These are phyloP conservation scores for Silene coronaria DNA, from an alignment of 179 eudicot species.

Conservation along the genomic window DNA sequence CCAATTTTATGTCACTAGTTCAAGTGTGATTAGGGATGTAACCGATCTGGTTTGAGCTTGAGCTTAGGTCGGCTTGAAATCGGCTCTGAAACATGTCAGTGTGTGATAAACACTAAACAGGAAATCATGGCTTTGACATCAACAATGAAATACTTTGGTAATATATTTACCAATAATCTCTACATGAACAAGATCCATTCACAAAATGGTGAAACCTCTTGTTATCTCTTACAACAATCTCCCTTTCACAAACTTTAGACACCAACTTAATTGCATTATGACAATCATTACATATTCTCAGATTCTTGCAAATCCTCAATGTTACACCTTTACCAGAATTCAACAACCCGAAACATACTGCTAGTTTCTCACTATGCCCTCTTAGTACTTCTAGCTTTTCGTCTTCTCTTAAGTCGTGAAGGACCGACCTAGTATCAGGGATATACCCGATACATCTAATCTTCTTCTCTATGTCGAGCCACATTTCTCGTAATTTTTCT, in stretches of 20 bases:
- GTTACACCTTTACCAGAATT: conserved; percentile 22
- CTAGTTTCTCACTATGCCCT: conserved; percentile 33
- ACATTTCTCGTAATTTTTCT: conserved; percentile 26
- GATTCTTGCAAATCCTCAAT: conserved; percentile 42
- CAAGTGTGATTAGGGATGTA: no score
- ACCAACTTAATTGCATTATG: conserved; percentile 46
- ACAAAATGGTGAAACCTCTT: conserved; percentile 53
- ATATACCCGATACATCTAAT: conserved; percentile 25
- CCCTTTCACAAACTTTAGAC: conserved; percentile 36
- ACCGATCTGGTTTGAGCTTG: no score
- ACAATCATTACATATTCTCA: conserved; percentile 47
- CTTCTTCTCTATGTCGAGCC: conserved; percentile 40
- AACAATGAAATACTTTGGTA: no score
- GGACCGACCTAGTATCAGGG: conserved; percentile 30
- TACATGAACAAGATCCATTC: conserved; percentile 46
- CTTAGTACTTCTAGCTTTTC: conserved; percentile 23
- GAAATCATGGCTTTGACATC: no score
- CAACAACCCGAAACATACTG: conserved; percentile 26
- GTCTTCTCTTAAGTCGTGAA: conserved; percentile 27
- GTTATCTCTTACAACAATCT: conserved; percentile 50
- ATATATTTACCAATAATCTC: conserved; percentile 47
- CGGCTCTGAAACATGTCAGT: no score
- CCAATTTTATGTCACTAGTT: background rate
- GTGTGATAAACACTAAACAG: no score
- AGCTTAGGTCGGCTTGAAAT: no score